A percentile compares a stretch with the other conserved stretches of the same genome.
Conservation (phyloP, 352 stramenopile genomes). For the Globisporangium splendens region DNA sequence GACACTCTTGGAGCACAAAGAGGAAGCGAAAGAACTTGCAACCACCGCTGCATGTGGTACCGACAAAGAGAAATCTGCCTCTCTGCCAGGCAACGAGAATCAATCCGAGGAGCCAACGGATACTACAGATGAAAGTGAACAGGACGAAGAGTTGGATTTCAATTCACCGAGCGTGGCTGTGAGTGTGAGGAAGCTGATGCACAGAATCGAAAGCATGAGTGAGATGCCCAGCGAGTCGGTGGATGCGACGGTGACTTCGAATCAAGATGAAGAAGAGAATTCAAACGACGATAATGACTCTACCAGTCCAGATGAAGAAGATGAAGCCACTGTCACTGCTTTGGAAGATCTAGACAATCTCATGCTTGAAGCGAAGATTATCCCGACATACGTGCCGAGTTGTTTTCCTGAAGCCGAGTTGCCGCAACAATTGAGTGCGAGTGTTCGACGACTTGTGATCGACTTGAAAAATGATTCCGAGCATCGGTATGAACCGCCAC, state of each 20-base stretch:
- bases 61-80: not conserved
- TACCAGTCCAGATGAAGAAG: not conserved
- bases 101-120: not conserved
- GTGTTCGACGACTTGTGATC: constrained; percentile 73
- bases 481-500: constrained; percentile 17
- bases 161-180: constrained; percentile 10
- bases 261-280: constrained; percentile 18
- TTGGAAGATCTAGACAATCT: constrained; percentile 8
- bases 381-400: constrained; percentile 13
- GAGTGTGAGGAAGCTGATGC: constrained; percentile 19
- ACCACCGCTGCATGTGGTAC: not conserved
- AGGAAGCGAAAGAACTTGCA: not conserved
- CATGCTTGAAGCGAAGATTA: constrained; percentile 12
- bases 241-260: constrained; percentile 8
- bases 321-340: constrained; percentile 1
- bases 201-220: constrained; percentile 16
- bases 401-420: constrained; percentile 34
- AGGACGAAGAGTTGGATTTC: constrained; percentile 15
- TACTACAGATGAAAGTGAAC: not conserved
- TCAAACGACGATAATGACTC: constrained; percentile 6
- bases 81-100: not conserved
- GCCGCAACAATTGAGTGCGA: constrained; percentile 66
- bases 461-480: constrained; percentile 70
- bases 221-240: not conserved
- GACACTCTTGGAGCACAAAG: constrained; percentile 14